phyloP scores from a whole-genome alignment of 441 rosid genomes.

The Gossypium schwendimanii region DNA sequence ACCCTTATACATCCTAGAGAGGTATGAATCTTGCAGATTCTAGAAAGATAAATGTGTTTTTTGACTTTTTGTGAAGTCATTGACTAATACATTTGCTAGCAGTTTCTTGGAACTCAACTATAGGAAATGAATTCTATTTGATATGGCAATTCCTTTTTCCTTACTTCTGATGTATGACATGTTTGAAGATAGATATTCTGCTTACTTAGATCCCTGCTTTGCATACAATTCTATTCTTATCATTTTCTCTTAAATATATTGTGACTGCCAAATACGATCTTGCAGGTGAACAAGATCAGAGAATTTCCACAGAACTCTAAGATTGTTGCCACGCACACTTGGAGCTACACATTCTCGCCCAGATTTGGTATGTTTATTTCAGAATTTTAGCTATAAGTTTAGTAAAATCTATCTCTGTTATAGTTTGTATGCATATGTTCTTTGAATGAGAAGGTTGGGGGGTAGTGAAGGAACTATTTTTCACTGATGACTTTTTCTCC shows the following conservation, averaged over 20 bases:
- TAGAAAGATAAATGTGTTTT: background rate
- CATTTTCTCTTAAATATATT: background rate
- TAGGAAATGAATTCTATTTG: background rate
- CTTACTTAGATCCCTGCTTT: background rate
- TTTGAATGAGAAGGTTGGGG: no score
- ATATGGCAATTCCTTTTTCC: background rate
- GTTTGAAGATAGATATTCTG: background rate
- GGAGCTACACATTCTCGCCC: constrained; percentile 85
- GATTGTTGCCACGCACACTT: constrained; percentile 90
- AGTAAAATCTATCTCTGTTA: no score
- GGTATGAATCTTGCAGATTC: background rate
- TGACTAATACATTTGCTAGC: background rate
- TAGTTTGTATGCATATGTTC: no score
- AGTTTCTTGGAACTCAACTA: no score
- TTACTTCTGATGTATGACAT: background rate
- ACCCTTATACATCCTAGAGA: no score
- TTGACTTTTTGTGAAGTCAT: background rate
- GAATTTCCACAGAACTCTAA: constrained; percentile 13
- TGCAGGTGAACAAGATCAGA: constrained; percentile 25
- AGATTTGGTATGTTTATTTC: constrained; percentile 62
- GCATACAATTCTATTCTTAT: background rate
- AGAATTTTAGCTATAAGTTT: background rate
- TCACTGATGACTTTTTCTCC: no score
- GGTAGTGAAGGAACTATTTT: no score
- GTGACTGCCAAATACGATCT: background rate